These are phyloP conservation scores for Stemphylium lycopersici DNA, from an alignment of 2,329 filamentous ascomycete genomes.

Conservation along the genomic window DNA sequence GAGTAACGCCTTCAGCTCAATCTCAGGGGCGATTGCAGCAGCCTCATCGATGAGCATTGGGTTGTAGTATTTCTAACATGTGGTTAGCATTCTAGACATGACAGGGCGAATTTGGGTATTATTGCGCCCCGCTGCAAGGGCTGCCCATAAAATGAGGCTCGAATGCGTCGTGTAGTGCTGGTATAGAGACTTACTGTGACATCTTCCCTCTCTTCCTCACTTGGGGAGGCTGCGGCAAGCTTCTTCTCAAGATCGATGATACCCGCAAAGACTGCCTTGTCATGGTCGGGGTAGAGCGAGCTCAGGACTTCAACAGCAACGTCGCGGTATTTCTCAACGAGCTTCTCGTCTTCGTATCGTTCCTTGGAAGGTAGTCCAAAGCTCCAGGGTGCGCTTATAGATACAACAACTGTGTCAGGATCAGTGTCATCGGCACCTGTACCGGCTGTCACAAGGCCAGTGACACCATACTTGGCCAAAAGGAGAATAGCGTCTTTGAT, in stretches of 20 bases:
- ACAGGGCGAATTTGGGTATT: neutral
- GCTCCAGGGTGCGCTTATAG: slow-evolving; percentile 56
- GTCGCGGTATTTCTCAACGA: slow-evolving; percentile 40
- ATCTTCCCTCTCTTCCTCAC: slow-evolving; percentile 64
- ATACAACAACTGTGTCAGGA: slow-evolving; percentile 60
- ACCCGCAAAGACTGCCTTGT: slow-evolving; percentile 45
- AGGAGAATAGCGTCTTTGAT: slow-evolving; percentile 56
- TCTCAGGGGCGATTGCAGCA: slow-evolving; percentile 60
- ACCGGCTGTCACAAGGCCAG: slow-evolving; percentile 33
- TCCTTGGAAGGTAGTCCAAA: slow-evolving; percentile 51
- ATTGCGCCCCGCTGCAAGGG: neutral
- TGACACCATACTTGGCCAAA: slow-evolving; percentile 55
- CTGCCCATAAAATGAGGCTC: neutral
- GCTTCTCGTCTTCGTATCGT: slow-evolving; percentile 42
- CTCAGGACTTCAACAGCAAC: slow-evolving; percentile 31
- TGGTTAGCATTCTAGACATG: neutral
- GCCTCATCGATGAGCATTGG: slow-evolving; percentile 64
- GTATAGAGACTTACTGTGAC: slow-evolving; percentile 53
- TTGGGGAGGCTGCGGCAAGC: slow-evolving; percentile 64
- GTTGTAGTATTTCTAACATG: slow-evolving; percentile 64
- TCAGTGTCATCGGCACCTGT: slow-evolving; percentile 58
- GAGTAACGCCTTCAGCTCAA: slow-evolving; percentile 62
- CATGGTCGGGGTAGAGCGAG: slow-evolving; percentile 29
- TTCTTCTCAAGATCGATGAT: slow-evolving; percentile 63
- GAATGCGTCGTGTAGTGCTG: too few species aligned